Conservation (phyloP, 1,284 basidiomycete genomes). For the Naganishia liquefaciens region DNA sequence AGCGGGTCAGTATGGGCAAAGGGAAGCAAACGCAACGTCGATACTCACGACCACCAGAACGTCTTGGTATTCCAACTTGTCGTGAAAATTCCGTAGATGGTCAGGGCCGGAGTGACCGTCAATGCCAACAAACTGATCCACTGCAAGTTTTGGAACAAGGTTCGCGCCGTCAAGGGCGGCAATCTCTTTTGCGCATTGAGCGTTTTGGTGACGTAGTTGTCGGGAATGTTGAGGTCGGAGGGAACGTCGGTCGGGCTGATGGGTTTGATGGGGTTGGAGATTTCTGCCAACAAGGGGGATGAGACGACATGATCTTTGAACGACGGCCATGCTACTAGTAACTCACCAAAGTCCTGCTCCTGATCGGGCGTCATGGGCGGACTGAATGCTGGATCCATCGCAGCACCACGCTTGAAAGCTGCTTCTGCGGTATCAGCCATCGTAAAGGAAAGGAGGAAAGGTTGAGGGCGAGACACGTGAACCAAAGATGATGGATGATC, state of each 20-base stretch:
- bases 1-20: neutral
- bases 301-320: too few species aligned
- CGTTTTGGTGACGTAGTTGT: constrained; percentile 86
- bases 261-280: constrained; percentile 21
- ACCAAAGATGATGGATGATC: too few species aligned
- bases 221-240: constrained; percentile 70
- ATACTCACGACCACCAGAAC: constrained; percentile 61
- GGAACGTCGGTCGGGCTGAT: constrained; percentile 49
- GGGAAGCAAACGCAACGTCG: neutral
- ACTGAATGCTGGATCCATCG: constrained; percentile 39
- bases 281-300: too few species aligned
- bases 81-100: constrained; percentile 67
- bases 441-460: neutral
- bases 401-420: constrained; percentile 8
- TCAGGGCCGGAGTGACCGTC: constrained; percentile 68
- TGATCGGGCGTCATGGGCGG: constrained; percentile 39
- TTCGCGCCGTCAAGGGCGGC: constrained; percentile 73
- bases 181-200: constrained; percentile 71
- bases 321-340: neutral
- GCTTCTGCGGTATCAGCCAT: constrained; percentile 28
- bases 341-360: constrained; percentile 29
- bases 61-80: constrained; percentile 69
- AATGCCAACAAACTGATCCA: constrained; percentile 73
- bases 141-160: constrained; percentile 65
- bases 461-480: too few species aligned